Conservation (phyloP, 2,329 filamentous ascomycete species). For the Cercospora janseana region DNA sequence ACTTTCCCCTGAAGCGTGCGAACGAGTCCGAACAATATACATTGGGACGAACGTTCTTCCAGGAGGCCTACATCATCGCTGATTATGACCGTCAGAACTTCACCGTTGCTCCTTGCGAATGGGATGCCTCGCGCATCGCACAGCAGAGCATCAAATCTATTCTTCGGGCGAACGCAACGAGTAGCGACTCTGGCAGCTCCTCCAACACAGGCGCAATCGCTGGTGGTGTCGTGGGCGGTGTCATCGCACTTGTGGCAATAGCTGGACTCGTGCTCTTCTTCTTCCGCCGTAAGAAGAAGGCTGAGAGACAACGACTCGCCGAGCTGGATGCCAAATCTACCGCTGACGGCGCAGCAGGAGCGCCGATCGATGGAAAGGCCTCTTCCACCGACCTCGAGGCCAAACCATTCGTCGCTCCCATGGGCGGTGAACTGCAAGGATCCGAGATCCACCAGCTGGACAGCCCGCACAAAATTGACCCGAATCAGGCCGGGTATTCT, state of each 20-base stretch:
- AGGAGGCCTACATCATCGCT: slow-evolving; percentile 42
- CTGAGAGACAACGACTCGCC: slow-evolving; percentile 29
- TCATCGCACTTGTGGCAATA: slow-evolving; percentile 33
- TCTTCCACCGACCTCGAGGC: slow-evolving; percentile 16
- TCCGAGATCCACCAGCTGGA: slow-evolving; percentile 38
- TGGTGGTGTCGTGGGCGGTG: slow-evolving; percentile 37
- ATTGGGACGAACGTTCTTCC: slow-evolving; percentile 40
- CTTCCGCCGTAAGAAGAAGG: slow-evolving; percentile 30
- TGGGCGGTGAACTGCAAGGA: slow-evolving; percentile 38
- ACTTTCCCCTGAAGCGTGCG: slow-evolving; percentile 40
- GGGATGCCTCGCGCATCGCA: slow-evolving; percentile 30
- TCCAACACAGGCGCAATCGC: slow-evolving; percentile 37
- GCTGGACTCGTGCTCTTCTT: slow-evolving; percentile 31
- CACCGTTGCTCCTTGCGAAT: slow-evolving; percentile 39
- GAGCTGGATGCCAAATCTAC: slow-evolving; percentile 36
- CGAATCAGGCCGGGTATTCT: slow-evolving; percentile 36
- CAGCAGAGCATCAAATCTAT: slow-evolving; percentile 33
- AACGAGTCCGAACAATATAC: slow-evolving; percentile 39
- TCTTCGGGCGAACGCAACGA: slow-evolving; percentile 29
- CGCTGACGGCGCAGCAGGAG: slow-evolving; percentile 17
- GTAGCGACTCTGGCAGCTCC: slow-evolving; percentile 24
- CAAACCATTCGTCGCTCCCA: slow-evolving; percentile 32
- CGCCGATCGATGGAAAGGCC: not conserved
- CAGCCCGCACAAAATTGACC: slow-evolving; percentile 33
- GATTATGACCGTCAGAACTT: slow-evolving; percentile 41